Conservation (phyloP, 1,284 basidiomycete genomes). For the Trichosporon ovoides region DNA sequence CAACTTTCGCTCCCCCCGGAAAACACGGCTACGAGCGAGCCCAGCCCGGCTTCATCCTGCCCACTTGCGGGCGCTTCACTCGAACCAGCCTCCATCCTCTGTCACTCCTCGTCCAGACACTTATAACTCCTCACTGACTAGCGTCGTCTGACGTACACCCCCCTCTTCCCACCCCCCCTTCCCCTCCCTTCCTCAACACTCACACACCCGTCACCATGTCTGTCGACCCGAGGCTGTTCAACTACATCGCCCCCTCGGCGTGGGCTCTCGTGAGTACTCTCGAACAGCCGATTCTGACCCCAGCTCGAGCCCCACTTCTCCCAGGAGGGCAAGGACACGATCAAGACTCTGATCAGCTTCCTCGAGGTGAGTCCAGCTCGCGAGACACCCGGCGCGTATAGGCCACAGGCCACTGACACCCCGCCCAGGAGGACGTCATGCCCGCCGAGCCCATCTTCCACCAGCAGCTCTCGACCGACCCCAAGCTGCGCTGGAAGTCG, state of each 20-base stretch:
- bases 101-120: no score
- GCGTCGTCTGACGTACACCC: background rate
- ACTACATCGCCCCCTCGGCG: slow-evolving; percentile 27
- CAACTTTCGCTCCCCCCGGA: no score
- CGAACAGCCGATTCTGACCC: background rate
- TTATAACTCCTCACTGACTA: background rate
- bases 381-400: background rate
- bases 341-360: slow-evolving; percentile 77
- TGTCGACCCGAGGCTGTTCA: slow-evolving; percentile 17
- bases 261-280: slow-evolving; percentile 26
- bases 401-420: background rate
- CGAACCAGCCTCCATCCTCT: no score
- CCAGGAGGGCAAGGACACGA: slow-evolving; percentile 74
- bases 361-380: slow-evolving; percentile 59
- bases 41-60: no score
- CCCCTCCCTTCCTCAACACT: background rate
- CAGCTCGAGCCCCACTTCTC: slow-evolving; percentile 90
- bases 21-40: no score
- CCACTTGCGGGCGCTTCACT: no score
- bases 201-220: slow-evolving; percentile 10
- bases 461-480: slow-evolving; percentile 75
- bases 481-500: slow-evolving; percentile 72
- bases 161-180: background rate
- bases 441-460: slow-evolving; percentile 74
- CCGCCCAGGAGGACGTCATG: slow-evolving; percentile 69